Conservation (phyloP, 306 rosid species). For the Glycine soja region DNA sequence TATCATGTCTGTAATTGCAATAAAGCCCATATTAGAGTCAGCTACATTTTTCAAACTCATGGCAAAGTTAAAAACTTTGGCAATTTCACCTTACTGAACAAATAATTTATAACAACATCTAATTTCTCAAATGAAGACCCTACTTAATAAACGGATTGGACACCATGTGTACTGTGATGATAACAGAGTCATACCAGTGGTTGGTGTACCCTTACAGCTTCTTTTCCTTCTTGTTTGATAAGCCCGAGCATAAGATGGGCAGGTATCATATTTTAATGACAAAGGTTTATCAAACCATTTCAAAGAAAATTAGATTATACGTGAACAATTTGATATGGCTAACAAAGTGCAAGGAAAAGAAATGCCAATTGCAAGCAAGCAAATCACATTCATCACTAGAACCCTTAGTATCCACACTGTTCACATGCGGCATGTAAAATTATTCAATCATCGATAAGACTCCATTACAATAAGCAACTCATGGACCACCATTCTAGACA, state of each 20-base stretch:
- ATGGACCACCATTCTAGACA: conserved; percentile 26
- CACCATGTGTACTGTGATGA: conserved; percentile 37
- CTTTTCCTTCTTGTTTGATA: conserved; percentile 76
- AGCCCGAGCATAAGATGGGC: conserved; percentile 63
- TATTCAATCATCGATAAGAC: conserved; percentile 48
- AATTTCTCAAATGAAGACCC: conserved; percentile 34
- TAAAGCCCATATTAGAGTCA: conserved; percentile 28
- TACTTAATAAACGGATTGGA: conserved; percentile 41
- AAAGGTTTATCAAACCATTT: conserved; percentile 34
- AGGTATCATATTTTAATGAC: conserved; percentile 44
- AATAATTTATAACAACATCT: conserved; percentile 25
- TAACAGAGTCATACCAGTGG: conserved; percentile 65
- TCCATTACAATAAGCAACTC: conserved; percentile 15
- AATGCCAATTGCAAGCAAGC: conserved; percentile 33
- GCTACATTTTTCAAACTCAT: conserved; percentile 19
- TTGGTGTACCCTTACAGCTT: conserved; percentile 81
- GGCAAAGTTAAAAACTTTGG: too few species aligned
- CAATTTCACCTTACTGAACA: conserved; percentile 29
- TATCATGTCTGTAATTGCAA: conserved; percentile 3
- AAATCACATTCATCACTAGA: conserved; percentile 85
- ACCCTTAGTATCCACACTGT: conserved; percentile 75
- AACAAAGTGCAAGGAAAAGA: conserved; percentile 36
- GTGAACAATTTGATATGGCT: conserved; percentile 32
- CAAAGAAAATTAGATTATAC: conserved; percentile 33
- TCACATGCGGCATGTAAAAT: conserved; percentile 40